Evolutionary conservation across 2,329 filamentous ascomycete genomes (phyloP).

Genomic region (Paradendryphiella salina): DNA sequence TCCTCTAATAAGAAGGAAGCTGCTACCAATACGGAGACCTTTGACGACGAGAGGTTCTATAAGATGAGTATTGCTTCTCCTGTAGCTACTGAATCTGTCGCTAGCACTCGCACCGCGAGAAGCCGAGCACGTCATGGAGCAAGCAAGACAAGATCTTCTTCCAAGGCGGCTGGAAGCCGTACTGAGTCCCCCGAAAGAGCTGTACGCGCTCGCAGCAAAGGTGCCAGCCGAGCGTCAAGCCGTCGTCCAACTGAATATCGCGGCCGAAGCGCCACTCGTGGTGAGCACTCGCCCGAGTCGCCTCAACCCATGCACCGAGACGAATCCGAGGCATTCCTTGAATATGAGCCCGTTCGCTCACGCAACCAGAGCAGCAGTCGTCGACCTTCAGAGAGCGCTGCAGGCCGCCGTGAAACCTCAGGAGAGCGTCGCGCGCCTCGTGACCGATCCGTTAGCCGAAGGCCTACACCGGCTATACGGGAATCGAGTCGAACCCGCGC

Average conservation of each 20-base stretch:
- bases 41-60: constrained; percentile 55
- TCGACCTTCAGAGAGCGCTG: constrained; percentile 51
- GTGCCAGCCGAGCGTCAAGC: constrained; percentile 41
- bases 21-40: constrained; percentile 50
- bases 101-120: constrained; percentile 41
- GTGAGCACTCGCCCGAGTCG: constrained; percentile 73
- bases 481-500: constrained; percentile 42
- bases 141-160: constrained; percentile 45
- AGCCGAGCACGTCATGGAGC: constrained; percentile 40
- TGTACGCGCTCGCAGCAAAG: constrained; percentile 34
- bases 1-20: constrained; percentile 52
- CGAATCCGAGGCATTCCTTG: constrained; percentile 60
- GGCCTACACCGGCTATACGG: constrained; percentile 31
- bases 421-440: constrained; percentile 48
- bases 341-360: constrained; percentile 62
- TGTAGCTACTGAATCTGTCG: constrained; percentile 43
- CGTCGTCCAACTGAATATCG: constrained; percentile 43
- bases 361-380: constrained; percentile 58
- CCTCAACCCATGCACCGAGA: constrained; percentile 73
- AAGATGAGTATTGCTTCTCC: constrained; percentile 46
- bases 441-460: constrained; percentile 45
- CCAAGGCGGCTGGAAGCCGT: constrained; percentile 38
- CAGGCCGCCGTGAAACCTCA: constrained; percentile 52
- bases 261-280: constrained; percentile 42
- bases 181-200: constrained; percentile 43